A percentile compares a stretch with the other conserved stretches of the same genome.
Conservation (phyloP, 2,329 filamentous ascomycete species). For the Hypoxylon sp. region DNA sequence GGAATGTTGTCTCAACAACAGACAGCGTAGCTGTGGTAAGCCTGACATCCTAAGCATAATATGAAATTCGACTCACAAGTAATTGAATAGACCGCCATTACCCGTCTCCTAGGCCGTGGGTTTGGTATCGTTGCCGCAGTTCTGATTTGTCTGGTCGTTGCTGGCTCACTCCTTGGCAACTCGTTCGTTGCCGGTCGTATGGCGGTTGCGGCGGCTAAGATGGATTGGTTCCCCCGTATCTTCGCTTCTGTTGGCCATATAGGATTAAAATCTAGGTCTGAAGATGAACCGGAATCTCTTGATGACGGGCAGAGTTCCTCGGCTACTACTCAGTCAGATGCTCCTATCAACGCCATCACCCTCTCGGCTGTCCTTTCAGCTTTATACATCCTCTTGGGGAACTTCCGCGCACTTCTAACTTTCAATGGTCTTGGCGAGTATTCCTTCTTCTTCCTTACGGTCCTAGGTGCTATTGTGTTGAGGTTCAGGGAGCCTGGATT, state of each 20-base stretch:
- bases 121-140: constrained; percentile 69
- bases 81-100: constrained; percentile 66
- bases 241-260: constrained; percentile 64
- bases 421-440: constrained; percentile 73
- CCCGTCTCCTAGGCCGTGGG: constrained; percentile 66
- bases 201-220: constrained; percentile 70
- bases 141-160: constrained; percentile 73
- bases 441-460: constrained; percentile 75
- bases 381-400: constrained; percentile 72
- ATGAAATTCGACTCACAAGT: constrained; percentile 25
- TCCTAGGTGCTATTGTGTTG: constrained; percentile 70
- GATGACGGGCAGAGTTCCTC: constrained; percentile 5
- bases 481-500: constrained; percentile 70
- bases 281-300: constrained; percentile 22
- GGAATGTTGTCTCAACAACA: constrained; percentile 70
- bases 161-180: constrained; percentile 73
- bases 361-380: constrained; percentile 66
- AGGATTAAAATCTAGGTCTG: constrained; percentile 49
- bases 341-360: constrained; percentile 68
- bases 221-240: constrained; percentile 64
- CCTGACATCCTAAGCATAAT: constrained; percentile 25
- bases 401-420: constrained; percentile 72
- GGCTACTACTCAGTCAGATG: constrained; percentile 59
- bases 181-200: constrained; percentile 74
- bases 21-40: constrained; percentile 75